phyloP scores from a whole-genome alignment of 2,329 filamentous ascomycete species.

The Diaporthe helianthi region DNA sequence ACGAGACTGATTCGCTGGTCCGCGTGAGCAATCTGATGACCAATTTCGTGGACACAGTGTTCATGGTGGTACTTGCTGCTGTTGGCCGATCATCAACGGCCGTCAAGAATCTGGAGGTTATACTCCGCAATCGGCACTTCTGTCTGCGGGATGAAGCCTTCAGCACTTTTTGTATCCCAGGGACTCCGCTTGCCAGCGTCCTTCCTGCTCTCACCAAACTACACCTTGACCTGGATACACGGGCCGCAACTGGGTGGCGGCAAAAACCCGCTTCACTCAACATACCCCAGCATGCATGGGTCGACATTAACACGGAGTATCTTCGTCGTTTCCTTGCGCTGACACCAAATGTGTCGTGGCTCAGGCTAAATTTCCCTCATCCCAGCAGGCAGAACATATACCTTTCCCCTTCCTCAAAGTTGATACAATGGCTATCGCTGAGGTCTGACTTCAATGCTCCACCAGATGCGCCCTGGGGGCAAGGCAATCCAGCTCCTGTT shows the following conservation, averaged over 20 bases:
- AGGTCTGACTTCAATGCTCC: slow-evolving; percentile 21
- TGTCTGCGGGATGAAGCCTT: slow-evolving; percentile 53
- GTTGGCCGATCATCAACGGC: slow-evolving; percentile 48
- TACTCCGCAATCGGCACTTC: slow-evolving; percentile 45
- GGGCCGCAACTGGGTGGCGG: not conserved
- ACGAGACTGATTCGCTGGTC: slow-evolving; percentile 32
- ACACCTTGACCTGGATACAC: slow-evolving; percentile 45
- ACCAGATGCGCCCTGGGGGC: not conserved
- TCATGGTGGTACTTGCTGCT: slow-evolving; percentile 51
- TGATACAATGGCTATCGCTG: slow-evolving; percentile 51
- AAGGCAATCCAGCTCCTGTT: slow-evolving; percentile 26
- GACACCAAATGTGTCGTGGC: slow-evolving; percentile 53
- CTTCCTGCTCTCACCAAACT: slow-evolving; percentile 55
- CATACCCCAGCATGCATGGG: slow-evolving; percentile 18
- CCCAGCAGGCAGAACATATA: not conserved
- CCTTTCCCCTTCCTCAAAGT: slow-evolving; percentile 34
- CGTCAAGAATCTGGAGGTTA: slow-evolving; percentile 55
- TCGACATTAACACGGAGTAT: slow-evolving; percentile 34
- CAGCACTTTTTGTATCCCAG: slow-evolving; percentile 50
- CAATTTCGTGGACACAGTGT: slow-evolving; percentile 45
- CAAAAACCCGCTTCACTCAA: too few species aligned
- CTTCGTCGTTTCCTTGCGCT: slow-evolving; percentile 49
- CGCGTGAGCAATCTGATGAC: slow-evolving; percentile 11
- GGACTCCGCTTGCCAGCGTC: slow-evolving; percentile 47
- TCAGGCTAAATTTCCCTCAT: slow-evolving; percentile 59